phyloP scores from a whole-genome alignment of 495 filamentous ascomycete species.

The Pyrenopolyporus hunteri region DNA sequence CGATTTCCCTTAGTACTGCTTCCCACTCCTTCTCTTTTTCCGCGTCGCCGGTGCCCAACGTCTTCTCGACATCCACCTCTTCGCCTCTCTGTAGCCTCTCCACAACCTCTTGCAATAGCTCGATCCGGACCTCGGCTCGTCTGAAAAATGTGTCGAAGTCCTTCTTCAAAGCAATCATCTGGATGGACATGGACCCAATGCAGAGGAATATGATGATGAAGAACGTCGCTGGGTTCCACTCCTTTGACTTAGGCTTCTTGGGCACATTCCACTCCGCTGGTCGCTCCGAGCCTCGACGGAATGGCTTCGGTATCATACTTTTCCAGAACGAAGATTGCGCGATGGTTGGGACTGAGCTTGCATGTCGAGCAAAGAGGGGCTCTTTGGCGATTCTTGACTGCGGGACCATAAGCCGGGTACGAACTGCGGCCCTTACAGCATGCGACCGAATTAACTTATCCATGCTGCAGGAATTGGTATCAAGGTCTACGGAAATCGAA shows the following conservation, averaged over 20 bases:
- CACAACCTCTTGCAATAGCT: slow-evolving; percentile 78
- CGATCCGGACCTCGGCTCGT: slow-evolving; percentile 79
- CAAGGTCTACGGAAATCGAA: neutral
- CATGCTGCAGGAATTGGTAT: slow-evolving; percentile 25
- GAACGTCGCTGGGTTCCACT: slow-evolving; percentile 93
- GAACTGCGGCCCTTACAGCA: slow-evolving; percentile 14
- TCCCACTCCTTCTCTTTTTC: slow-evolving; percentile 86
- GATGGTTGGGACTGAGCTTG: slow-evolving; percentile 59
- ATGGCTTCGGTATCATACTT: slow-evolving; percentile 64
- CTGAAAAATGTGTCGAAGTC: slow-evolving; percentile 74
- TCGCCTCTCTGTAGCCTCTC: slow-evolving; percentile 83
- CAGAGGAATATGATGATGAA: slow-evolving; percentile 90
- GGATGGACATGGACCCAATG: slow-evolving; percentile 92
- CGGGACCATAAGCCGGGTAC: neutral
- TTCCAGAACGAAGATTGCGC: slow-evolving; percentile 73
- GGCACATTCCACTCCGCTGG: slow-evolving; percentile 25
- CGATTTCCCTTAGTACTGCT: slow-evolving; percentile 85
- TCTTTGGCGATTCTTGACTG: slow-evolving; percentile 2
- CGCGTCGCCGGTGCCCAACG: slow-evolving; percentile 79
- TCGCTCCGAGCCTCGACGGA: slow-evolving; percentile 38
- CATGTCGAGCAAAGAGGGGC: slow-evolving; percentile 16
- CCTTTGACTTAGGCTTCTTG: slow-evolving; percentile 59
- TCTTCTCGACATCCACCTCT: slow-evolving; percentile 84
- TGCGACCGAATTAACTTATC: slow-evolving; percentile 23
- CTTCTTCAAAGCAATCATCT: slow-evolving; percentile 81